phyloP scores from a whole-genome alignment of 768 basidiomycete genomes.

The Collybia nuda region DNA sequence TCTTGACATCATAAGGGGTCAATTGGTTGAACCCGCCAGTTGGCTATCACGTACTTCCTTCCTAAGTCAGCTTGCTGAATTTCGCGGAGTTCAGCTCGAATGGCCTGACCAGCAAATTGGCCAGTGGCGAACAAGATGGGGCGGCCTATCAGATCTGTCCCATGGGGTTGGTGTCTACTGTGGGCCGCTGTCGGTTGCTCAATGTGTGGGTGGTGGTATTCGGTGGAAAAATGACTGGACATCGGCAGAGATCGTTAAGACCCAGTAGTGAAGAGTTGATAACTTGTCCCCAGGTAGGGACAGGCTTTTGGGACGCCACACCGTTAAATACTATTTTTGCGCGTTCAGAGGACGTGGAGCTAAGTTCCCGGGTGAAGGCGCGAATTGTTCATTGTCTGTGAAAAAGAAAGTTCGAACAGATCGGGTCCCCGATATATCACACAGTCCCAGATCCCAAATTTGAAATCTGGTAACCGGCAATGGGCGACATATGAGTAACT shows the following conservation, averaged over 20 bases:
- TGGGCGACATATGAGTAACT: too few relatives aligned
- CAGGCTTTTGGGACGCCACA: conserved; percentile 10
- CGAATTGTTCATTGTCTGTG: conserved; percentile 1
- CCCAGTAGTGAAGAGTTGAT: not conserved
- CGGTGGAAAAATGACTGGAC: conserved; percentile 13
- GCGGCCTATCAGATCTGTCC: conserved; percentile 37
- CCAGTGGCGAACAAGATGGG: conserved; percentile 60
- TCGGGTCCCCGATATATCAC: conserved; percentile 8
- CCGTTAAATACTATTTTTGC: conserved; percentile 5
- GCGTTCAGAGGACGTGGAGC: conserved; percentile 4
- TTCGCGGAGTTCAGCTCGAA: conserved; percentile 56
- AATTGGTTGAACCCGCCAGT: conserved; percentile 4
- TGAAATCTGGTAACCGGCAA: too few relatives aligned
- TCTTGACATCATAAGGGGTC: conserved; percentile 27
- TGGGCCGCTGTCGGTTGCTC: conserved; percentile 2
- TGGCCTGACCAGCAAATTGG: conserved; percentile 57
- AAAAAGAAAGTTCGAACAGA: conserved; percentile 2
- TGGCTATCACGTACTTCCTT: conserved; percentile 47
- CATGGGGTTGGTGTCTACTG: conserved; percentile 15
- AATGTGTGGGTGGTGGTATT: conserved; percentile 1
- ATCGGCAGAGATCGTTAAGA: conserved; percentile 3
- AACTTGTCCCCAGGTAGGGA: conserved; percentile 1
- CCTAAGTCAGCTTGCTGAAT: conserved; percentile 66
- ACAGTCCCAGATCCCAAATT: conserved; percentile 1
- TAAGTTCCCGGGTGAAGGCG: conserved; percentile 18